Conservation (phyloP, 345 rosid genomes). For the Anacardium occidentale region DNA sequence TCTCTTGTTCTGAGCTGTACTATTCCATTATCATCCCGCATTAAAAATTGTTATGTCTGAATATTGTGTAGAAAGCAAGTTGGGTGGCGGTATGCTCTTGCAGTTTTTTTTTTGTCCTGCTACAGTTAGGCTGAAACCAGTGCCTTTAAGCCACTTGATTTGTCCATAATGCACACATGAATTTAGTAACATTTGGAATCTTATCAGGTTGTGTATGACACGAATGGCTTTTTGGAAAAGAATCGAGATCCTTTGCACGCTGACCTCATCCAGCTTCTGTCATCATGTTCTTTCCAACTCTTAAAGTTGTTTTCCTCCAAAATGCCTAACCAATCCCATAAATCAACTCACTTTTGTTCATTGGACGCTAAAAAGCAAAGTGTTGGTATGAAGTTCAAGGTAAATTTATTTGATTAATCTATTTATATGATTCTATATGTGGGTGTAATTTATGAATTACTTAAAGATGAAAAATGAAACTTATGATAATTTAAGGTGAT, state of each 20-base stretch:
- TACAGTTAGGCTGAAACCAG: neutral
- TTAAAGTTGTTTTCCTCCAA: constrained; percentile 51
- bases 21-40: neutral
- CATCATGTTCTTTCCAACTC: constrained; percentile 59
- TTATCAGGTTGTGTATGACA: constrained; percentile 71
- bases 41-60: no score
- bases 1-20: neutral
- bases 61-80: no score
- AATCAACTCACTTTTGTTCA: constrained; percentile 29
- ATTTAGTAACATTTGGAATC: constrained; percentile 30
- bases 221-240: constrained; percentile 92
- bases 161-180: constrained; percentile 6
- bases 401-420: constrained; percentile 25
- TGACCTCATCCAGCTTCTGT: constrained; percentile 64
- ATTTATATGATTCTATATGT: neutral
- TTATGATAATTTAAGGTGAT: neutral
- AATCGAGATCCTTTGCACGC: constrained; percentile 74
- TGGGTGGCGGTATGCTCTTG: neutral
- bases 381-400: constrained; percentile 85
- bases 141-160: constrained; percentile 1
- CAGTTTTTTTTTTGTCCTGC: neutral
- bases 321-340: constrained; percentile 39
- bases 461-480: neutral
- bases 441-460: neutral
- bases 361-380: constrained; percentile 57